phyloP scores from a whole-genome alignment of 177 flowering plant species.

The Tripterygium wilfordii region DNA sequence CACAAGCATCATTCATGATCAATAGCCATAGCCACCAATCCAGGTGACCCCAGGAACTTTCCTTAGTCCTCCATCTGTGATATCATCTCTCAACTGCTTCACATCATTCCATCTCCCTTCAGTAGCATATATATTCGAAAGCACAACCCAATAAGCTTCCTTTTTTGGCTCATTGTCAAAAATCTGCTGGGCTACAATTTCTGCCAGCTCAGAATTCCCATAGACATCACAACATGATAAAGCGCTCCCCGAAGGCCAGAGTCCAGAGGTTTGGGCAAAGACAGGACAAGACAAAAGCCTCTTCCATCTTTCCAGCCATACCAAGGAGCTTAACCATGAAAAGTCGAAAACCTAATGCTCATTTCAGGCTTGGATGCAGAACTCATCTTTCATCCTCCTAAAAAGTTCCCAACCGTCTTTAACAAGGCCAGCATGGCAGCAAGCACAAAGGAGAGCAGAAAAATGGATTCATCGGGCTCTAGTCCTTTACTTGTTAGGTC shows the following conservation, averaged over 20 bases:
- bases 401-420: slow-evolving; percentile 43
- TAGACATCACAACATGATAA: slow-evolving; percentile 61
- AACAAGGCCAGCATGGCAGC: slow-evolving; percentile 65
- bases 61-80: slow-evolving; percentile 16
- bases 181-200: slow-evolving; percentile 37
- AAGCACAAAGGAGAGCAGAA: slow-evolving; percentile 62
- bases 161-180: slow-evolving; percentile 32
- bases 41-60: slow-evolving; percentile 68
- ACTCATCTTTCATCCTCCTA: slow-evolving; percentile 50
- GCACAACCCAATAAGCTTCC: slow-evolving; percentile 57
- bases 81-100: slow-evolving; percentile 43
- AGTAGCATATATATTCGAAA: slow-evolving; percentile 69
- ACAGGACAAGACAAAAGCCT: slow-evolving; percentile 50
- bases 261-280: slow-evolving; percentile 46
- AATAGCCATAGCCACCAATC: slow-evolving; percentile 9
- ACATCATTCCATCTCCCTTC: slow-evolving; percentile 72
- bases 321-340: slow-evolving; percentile 82
- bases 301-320: slow-evolving; percentile 58
- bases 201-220: slow-evolving; percentile 49
- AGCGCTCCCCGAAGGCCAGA: slow-evolving; percentile 83
- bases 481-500: slow-evolving; percentile 40
- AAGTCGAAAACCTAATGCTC: slow-evolving; percentile 84
- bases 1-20: background rate
- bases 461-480: slow-evolving; percentile 61
- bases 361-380: slow-evolving; percentile 36